Evolutionary conservation across 768 basidiomycete genomes (phyloP).

Genomic region (Tulasnella sp.): DNA sequence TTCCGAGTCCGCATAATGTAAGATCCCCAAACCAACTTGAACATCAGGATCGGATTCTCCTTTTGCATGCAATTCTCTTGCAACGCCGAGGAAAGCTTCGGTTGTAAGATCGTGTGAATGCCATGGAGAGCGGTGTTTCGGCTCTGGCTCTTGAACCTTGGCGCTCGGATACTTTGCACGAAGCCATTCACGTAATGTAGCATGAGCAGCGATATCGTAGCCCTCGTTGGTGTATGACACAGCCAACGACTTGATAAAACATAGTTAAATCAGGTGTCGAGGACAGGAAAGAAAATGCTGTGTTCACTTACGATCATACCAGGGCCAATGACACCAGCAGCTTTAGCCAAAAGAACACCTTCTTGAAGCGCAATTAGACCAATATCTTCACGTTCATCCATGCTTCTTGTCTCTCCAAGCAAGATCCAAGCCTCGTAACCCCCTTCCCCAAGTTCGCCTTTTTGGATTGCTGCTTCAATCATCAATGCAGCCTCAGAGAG

Average conservation of each 20-base stretch:
- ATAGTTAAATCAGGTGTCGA: not conserved
- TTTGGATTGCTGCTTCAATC: constrained; percentile 82
- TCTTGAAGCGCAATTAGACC: constrained; percentile 69
- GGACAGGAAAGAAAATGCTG: not conserved
- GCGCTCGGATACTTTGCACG: constrained; percentile 47
- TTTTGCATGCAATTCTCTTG: constrained; percentile 64
- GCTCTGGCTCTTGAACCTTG: constrained; percentile 33
- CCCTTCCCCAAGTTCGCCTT: constrained; percentile 63
- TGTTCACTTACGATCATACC: constrained; percentile 56
- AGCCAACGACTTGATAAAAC: constrained; percentile 60
- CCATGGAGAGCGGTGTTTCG: constrained; percentile 48
- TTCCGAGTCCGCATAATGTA: constrained; percentile 79
- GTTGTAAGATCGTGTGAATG: constrained; percentile 66
- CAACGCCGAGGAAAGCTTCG: constrained; percentile 69
- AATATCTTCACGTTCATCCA: constrained; percentile 78
- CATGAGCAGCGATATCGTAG: constrained; percentile 73
- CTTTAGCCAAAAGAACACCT: constrained; percentile 54
- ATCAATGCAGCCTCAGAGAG: constrained; percentile 76
- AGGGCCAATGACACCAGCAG: constrained; percentile 45
- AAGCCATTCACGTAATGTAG: constrained; percentile 79
- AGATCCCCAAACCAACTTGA: constrained; percentile 82
- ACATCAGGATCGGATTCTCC: constrained; percentile 72
- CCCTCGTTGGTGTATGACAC: constrained; percentile 90
- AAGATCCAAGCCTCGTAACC: constrained; percentile 88
- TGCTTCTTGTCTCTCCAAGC: constrained; percentile 75